Evolutionary conservation across 2,329 filamentous ascomycete species (phyloP), one percentile per base, ranked within the genome.

Genomic region (Xylaria sp.): DNA sequence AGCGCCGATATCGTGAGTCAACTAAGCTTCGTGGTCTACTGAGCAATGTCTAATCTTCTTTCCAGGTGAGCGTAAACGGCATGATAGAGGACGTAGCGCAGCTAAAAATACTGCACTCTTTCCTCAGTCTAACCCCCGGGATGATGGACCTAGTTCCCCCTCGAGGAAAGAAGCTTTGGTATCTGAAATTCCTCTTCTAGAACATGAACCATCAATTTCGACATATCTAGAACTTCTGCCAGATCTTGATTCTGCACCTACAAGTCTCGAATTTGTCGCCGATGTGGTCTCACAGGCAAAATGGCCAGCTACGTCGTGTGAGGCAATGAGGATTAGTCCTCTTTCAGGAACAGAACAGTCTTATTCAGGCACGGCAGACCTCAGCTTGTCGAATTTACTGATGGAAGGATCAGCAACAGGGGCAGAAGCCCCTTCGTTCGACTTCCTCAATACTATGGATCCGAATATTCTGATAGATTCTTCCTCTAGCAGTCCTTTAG

Each of bases 1-100:
- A 87, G 67, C 79, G 85, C 51, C 79, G 85, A 77, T 87, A 87
- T 62, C 78, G 84, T 85, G 70, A 70, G 77, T 63, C 31, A 10
- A 20, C 9, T 20, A 15, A 11, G 5, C 36, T 39, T 6, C 50
- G 6, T 54, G 15, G 25, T 4, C 13, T 45, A 29, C n/a, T 2
- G 39, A 17, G 17, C 17, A 49, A 20, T 20, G 5, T 61, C 53
- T 47, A 51, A 55, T 20, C 74, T 66, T 13, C 50, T 44, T 64
- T 2, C 31, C 55, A 66, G 67, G 65, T 51, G 55, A 70, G 42
- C 45, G 58, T 13, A 70, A 62, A 44, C 60, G 66, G 27, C 68
- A 67, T 33, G 49, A 22, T 5, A 67, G 63, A 60, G 11, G 31
- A n/a, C 45, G 38, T 42, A 20, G 11, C 29, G 29, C 29, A 45